Conservation (phyloP, 148 eudicot genomes). For the Chenopodium album region DNA sequence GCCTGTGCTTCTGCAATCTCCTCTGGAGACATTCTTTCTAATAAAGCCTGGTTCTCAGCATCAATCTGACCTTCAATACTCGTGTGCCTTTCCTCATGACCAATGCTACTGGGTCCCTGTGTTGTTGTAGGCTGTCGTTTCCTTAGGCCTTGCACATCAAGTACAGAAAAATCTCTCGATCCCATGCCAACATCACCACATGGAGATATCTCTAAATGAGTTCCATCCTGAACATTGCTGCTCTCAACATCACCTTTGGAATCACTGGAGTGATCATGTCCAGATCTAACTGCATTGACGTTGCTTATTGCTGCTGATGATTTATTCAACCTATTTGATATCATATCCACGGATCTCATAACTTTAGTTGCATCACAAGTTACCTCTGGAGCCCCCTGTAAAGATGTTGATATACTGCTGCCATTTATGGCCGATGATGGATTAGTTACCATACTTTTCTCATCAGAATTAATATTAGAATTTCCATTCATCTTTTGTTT, state of each 20-base stretch:
- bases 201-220: neutral
- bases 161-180: neutral
- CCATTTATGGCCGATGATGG: conserved; percentile 13
- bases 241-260: neutral
- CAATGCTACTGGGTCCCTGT: conserved; percentile 13
- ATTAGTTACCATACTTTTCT: conserved; percentile 16
- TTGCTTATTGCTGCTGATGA: conserved; percentile 6
- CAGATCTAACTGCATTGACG: neutral
- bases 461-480: conserved; percentile 11
- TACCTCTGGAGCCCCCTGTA: neutral
- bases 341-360: neutral
- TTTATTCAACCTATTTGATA: neutral
- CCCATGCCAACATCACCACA: conserved; percentile 20
- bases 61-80: conserved; percentile 77
- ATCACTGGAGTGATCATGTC: neutral
- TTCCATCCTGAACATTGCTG: neutral
- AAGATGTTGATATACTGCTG: neutral
- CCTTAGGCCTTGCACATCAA: conserved; percentile 15
- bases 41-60: conserved; percentile 70
- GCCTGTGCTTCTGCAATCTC: conserved; percentile 88
- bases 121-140: conserved; percentile 16
- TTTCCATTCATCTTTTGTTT: conserved; percentile 27
- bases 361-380: neutral
- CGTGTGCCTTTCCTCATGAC: conserved; percentile 27
- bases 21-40: conserved; percentile 71